Percentiles rank a stretch among this genome's conserved stretches.
Evolutionary conservation across 2,329 filamentous ascomycete species (phyloP).

Genomic region (Monosporascus sp.): DNA sequence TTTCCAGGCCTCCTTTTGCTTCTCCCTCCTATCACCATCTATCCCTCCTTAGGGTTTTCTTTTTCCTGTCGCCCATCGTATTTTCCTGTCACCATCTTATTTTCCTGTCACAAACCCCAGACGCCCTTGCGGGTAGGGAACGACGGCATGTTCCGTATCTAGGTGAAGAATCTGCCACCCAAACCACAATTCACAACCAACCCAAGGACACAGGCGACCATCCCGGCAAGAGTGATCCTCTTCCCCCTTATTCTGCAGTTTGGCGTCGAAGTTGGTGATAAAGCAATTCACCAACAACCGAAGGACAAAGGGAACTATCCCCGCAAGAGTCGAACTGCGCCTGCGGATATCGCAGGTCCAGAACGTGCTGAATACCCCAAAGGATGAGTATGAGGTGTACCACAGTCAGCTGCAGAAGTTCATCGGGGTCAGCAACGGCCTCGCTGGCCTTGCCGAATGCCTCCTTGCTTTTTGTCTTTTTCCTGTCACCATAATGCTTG

Average conservation of each 20-base stretch:
- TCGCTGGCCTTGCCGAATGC: no score
- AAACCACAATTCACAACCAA: not conserved
- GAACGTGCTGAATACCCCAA: no score
- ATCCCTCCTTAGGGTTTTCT: no score
- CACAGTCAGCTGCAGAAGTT: no score
- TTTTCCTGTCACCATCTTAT: no score
- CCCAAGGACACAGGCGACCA: not conserved
- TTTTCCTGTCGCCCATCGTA: no score
- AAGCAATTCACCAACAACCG: slow-evolving; percentile 28
- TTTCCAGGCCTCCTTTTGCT: no score
- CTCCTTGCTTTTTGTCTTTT: no score
- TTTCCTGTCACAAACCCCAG: no score
- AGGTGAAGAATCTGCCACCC: not conserved
- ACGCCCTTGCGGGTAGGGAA: not conserved
- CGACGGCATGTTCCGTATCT: not conserved
- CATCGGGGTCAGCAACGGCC: no score
- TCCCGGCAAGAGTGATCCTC: not conserved
- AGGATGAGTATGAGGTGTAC: no score
- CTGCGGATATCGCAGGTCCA: not conserved
- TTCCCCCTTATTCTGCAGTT: slow-evolving; percentile 16
- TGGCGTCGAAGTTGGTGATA: slow-evolving; percentile 27
- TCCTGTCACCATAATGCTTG: slow-evolving; percentile 24
- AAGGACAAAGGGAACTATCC: slow-evolving; percentile 8
- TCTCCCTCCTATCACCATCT: no score
- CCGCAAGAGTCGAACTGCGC: slow-evolving; percentile 6